These are phyloP conservation scores for Rhodamnia rubescens DNA, from an alignment of 345 rosid genomes.

Conservation along the genomic window DNA sequence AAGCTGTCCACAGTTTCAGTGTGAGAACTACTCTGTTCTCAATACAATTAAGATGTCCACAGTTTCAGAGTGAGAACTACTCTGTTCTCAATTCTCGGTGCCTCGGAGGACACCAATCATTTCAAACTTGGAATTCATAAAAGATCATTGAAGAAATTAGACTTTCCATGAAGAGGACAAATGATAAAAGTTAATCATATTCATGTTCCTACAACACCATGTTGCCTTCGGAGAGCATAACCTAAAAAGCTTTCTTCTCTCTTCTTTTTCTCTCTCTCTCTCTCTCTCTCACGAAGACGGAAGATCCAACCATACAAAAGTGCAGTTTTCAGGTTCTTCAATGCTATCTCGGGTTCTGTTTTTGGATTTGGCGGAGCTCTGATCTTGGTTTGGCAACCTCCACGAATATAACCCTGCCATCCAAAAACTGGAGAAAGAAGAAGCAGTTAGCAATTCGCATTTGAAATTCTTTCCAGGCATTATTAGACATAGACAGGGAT, in stretches of 20 bases:
- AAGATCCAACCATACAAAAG: neutral
- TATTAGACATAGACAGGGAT: neutral
- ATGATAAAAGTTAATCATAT: neutral
- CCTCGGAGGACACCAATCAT: neutral
- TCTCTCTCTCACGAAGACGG: neutral
- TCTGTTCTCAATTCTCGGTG: neutral
- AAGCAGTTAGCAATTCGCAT: neutral
- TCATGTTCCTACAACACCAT: neutral
- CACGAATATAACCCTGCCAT: conserved; percentile 82
- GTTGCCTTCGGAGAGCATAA: neutral
- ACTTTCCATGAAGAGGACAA: neutral
- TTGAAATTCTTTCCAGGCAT: neutral
- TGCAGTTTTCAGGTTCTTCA: neutral
- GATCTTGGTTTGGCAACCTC: conserved; percentile 59
- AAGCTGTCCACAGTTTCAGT: neutral
- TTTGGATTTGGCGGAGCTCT: conserved; percentile 30
- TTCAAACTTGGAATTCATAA: neutral
- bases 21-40: neutral
- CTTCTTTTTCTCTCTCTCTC: too few species aligned
- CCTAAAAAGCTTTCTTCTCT: neutral
- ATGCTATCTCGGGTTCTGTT: conserved; percentile 13
- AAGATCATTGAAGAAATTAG: neutral
- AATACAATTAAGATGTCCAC: neutral
- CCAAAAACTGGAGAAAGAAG: conserved; percentile 35
- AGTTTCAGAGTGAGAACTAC: neutral